Conservation (phyloP, 495 filamentous ascomycete species). For the Lindgomyces ingoldianus region DNA sequence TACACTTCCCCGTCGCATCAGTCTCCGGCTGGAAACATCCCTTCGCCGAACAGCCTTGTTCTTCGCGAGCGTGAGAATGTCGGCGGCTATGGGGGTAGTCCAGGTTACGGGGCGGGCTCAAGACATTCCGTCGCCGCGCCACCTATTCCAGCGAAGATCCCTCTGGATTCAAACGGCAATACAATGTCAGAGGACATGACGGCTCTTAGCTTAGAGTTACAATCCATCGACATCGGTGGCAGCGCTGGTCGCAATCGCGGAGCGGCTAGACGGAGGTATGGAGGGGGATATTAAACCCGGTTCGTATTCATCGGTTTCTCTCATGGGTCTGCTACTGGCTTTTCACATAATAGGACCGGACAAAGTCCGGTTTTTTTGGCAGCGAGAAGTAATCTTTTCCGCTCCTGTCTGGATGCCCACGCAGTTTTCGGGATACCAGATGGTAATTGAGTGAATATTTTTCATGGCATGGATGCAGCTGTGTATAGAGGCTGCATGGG, state of each 20-base stretch:
- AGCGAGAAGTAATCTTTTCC: too few relatives aligned
- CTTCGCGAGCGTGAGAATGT: slow-evolving; percentile 33
- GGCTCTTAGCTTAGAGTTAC: slow-evolving; percentile 77
- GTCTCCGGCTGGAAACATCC: slow-evolving; percentile 17
- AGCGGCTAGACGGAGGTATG: slow-evolving; percentile 7
- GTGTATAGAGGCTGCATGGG: too few relatives aligned
- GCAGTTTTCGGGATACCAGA: too few relatives aligned
- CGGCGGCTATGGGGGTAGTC: slow-evolving; percentile 19
- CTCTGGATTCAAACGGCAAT: slow-evolving; percentile 51
- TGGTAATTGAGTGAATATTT: too few relatives aligned
- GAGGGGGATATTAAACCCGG: neutral
- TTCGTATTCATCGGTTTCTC: neutral
- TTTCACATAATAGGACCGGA: neutral
- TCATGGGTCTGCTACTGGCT: neutral
- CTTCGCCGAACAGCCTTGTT: slow-evolving; percentile 17
- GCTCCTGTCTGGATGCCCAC: too few relatives aligned
- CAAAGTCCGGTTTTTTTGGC: neutral
- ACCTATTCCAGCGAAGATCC: slow-evolving; percentile 75
- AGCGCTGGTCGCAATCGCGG: slow-evolving; percentile 15
- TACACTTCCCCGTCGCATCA: slow-evolving; percentile 11
- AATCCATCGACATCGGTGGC: slow-evolving; percentile 77
- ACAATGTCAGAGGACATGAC: slow-evolving; percentile 51
- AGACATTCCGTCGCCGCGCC: slow-evolving; percentile 51
- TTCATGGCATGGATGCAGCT: too few relatives aligned
- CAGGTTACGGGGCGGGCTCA: slow-evolving; percentile 10